These are phyloP conservation scores for Paracamarosporium sp. DNA, from an alignment of 2,329 filamentous ascomycete genomes.

Conservation along the genomic window DNA sequence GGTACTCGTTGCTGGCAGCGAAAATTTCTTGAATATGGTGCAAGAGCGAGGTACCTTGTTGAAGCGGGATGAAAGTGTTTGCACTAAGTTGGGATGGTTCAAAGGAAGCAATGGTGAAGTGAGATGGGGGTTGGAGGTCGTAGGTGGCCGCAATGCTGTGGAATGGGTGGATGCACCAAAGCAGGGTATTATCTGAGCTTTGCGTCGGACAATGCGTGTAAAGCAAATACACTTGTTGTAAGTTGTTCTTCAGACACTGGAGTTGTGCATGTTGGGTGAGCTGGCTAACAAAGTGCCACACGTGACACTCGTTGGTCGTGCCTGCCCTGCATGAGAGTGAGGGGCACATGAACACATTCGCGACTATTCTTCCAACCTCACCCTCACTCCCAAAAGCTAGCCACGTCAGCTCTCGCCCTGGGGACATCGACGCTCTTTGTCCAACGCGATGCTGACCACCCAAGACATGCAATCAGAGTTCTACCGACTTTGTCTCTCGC, in stretches of 20 bases:
- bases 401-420: background rate
- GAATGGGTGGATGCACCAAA: constrained; percentile 21
- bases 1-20: constrained; percentile 30
- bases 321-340: background rate
- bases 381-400: background rate
- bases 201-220: background rate
- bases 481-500: background rate
- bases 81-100: constrained; percentile 31
- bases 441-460: background rate
- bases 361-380: background rate
- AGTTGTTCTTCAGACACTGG: too few species aligned
- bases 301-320: background rate
- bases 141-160: constrained; percentile 22
- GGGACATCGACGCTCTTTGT: background rate
- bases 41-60: constrained; percentile 18
- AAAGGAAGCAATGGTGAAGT: constrained; percentile 21
- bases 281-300: too few species aligned
- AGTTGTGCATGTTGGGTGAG: too few species aligned
- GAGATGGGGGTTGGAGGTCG: constrained; percentile 32
- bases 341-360: background rate
- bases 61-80: constrained; percentile 16
- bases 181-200: background rate
- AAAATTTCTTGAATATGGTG: constrained; percentile 25
- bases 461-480: background rate
- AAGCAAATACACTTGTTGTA: background rate